These are phyloP conservation scores for Nemophila menziesii DNA, from an alignment of 257 asterid genomes.

Conservation along the genomic window DNA sequence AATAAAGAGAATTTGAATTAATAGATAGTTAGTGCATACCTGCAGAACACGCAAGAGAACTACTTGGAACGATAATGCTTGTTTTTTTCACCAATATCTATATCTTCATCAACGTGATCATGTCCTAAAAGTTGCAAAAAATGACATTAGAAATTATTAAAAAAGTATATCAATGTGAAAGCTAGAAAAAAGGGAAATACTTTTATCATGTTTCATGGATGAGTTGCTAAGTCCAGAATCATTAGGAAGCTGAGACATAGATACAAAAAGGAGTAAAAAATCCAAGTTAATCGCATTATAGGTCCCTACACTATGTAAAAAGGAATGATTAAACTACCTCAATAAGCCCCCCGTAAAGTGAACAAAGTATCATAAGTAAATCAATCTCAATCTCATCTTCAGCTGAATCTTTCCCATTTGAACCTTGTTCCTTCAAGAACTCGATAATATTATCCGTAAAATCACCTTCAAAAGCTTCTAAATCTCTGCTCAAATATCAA, in stretches of 20 bases:
- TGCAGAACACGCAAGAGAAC: too few species aligned
- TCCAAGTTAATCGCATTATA: too few species aligned
- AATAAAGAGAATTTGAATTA: too few species aligned
- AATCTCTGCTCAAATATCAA: conserved; percentile 37
- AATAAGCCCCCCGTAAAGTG: conserved; percentile 47
- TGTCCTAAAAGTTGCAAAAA: conserved; percentile 31
- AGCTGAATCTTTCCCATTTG: conserved; percentile 35
- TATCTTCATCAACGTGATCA: conserved; percentile 52
- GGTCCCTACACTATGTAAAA: too few species aligned
- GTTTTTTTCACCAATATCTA: conserved; percentile 77
- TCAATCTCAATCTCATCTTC: conserved; percentile 82
- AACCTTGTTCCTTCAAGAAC: conserved; percentile 46
- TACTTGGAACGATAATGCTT: too few species aligned
- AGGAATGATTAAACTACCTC: conserved; percentile 37
- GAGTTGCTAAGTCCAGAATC: conserved; percentile 86
- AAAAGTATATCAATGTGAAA: conserved; percentile 3
- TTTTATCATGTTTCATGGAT: conserved; percentile 69
- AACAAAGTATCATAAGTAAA: conserved; percentile 47
- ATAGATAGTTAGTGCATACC: too few species aligned
- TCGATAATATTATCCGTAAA: conserved; percentile 47
- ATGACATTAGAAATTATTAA: too few species aligned
- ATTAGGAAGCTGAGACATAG: conserved; percentile 54
- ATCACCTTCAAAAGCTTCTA: conserved; percentile 43
- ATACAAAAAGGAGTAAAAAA: too few species aligned
- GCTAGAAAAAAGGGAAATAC: conserved; percentile 28